A percentile compares a stretch with the other conserved stretches of the same genome.
These are phyloP conservation scores for Penicillium sp. DNA, from an alignment of 2,329 filamentous ascomycete species.

Conservation along the genomic window DNA sequence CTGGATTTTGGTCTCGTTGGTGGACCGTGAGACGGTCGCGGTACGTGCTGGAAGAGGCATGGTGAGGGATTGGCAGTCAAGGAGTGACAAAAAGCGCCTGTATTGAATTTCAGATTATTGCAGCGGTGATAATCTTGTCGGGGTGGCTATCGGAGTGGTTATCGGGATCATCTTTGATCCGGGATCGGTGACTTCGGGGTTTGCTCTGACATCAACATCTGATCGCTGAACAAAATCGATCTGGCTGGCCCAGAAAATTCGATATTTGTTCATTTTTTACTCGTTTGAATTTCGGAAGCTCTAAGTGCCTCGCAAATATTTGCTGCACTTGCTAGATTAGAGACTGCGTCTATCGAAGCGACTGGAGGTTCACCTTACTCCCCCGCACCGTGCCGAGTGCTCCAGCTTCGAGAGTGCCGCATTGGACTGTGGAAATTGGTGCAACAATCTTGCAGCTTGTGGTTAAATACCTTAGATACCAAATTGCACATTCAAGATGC, in stretches of 20 bases:
- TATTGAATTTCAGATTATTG: background rate
- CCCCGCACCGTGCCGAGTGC: background rate
- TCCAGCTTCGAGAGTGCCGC: background rate
- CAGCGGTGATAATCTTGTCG: conserved; percentile 13
- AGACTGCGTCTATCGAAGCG: background rate
- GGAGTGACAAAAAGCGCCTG: no score
- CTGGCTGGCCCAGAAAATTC: conserved; percentile 17
- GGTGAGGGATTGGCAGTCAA: conserved; percentile 2
- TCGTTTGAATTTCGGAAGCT: background rate
- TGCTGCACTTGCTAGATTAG: background rate
- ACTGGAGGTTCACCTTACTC: background rate
- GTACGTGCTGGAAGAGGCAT: conserved; percentile 62
- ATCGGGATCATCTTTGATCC: conserved; percentile 26
- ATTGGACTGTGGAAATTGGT: background rate
- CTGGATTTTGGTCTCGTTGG: conserved; percentile 97
- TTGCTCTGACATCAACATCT: conserved; percentile 5
- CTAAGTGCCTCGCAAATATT: background rate
- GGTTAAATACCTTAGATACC: background rate
- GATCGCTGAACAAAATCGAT: background rate
- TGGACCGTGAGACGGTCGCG: conserved; percentile 80
- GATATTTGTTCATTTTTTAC: background rate
- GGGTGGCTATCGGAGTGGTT: conserved; percentile 19
- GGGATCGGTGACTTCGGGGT: conserved; percentile 14
- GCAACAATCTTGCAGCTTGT: background rate
- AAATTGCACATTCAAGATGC: conserved; percentile 34